Evolutionary conservation across 2,329 filamentous ascomycete genomes (phyloP).

Genomic region (Nothophoma quercina): DNA sequence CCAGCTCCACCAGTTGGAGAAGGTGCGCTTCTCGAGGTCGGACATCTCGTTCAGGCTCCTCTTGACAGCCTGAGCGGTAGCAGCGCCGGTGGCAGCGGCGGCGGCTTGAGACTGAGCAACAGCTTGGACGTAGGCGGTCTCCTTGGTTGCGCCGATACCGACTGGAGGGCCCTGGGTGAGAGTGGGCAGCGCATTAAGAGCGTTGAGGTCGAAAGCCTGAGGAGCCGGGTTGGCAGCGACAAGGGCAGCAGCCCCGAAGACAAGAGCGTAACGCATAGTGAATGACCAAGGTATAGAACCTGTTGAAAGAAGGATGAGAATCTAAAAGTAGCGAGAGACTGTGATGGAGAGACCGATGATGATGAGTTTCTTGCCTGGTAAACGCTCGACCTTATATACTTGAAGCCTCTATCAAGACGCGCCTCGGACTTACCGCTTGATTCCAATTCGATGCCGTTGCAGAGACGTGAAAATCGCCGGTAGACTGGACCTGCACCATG

Average conservation of each 20-base stretch:
- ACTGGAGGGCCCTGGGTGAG: slow-evolving; percentile 28
- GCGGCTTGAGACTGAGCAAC: slow-evolving; percentile 23
- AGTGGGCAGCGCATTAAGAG: slow-evolving; percentile 20
- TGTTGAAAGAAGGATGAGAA: slow-evolving; percentile 2
- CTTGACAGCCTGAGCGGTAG: slow-evolving; percentile 26
- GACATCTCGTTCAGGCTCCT: slow-evolving; percentile 7
- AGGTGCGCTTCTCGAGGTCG: slow-evolving; percentile 19
- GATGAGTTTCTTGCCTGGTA: slow-evolving; percentile 8
- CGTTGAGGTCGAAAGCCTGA: slow-evolving; percentile 24
- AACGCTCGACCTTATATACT: slow-evolving; percentile 14
- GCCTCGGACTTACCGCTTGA: neutral
- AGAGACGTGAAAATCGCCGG: slow-evolving; percentile 2
- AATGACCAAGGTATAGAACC: slow-evolving; percentile 4
- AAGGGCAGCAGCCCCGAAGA: slow-evolving; percentile 33
- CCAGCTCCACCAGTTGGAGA: slow-evolving; percentile 10
- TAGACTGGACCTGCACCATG: slow-evolving; percentile 2
- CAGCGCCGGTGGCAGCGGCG: slow-evolving; percentile 20
- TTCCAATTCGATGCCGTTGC: slow-evolving; percentile 10
- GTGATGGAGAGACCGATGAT: slow-evolving; percentile 12
- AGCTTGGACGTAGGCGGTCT: slow-evolving; percentile 23
- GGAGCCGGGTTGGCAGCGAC: slow-evolving; percentile 32
- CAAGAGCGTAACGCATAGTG: slow-evolving; percentile 30
- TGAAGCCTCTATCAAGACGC: neutral
- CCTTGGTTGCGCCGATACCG: slow-evolving; percentile 20
- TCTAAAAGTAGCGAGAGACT: slow-evolving; percentile 9